phyloP scores from a whole-genome alignment of 345 rosid species.

The Ailanthus altissimus region DNA sequence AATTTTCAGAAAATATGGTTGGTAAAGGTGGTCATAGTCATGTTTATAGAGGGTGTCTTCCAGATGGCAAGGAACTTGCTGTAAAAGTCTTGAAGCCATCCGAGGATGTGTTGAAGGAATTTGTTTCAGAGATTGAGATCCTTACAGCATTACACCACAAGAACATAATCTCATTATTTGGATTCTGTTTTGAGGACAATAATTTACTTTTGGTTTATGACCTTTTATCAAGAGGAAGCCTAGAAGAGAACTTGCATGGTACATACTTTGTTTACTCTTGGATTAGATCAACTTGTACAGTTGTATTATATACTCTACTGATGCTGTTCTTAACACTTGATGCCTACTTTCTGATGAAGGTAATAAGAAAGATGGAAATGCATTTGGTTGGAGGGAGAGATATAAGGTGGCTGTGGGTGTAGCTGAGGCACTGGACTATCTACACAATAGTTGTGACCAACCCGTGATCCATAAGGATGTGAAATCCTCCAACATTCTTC shows the following conservation, averaged over 20 bases:
- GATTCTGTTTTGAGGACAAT: slow-evolving; percentile 75
- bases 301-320: slow-evolving; percentile 4
- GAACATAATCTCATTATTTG: slow-evolving; percentile 77
- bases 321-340: slow-evolving; percentile 19
- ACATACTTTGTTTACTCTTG: slow-evolving; percentile 26
- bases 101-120: slow-evolving; percentile 62
- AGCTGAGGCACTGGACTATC: slow-evolving; percentile 86
- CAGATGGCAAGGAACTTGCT: slow-evolving; percentile 90
- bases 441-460: slow-evolving; percentile 66
- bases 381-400: slow-evolving; percentile 84
- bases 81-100: slow-evolving; percentile 86
- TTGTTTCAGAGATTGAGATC: slow-evolving; percentile 75
- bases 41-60: slow-evolving; percentile 81
- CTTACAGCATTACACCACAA: slow-evolving; percentile 74
- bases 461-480: slow-evolving; percentile 91
- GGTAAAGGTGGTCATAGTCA: slow-evolving; percentile 96
- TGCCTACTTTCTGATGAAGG: slow-evolving; percentile 42
- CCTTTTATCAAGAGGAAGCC: slow-evolving; percentile 88
- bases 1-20: slow-evolving; percentile 71
- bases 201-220: slow-evolving; percentile 77
- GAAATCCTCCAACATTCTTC: slow-evolving; percentile 90
- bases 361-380: slow-evolving; percentile 48
- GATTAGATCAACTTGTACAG: slow-evolving; percentile 6
- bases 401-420: slow-evolving; percentile 84
- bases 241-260: slow-evolving; percentile 96